Conservation (phyloP, 345 rosid genomes). For the Cardamine occulta region DNA sequence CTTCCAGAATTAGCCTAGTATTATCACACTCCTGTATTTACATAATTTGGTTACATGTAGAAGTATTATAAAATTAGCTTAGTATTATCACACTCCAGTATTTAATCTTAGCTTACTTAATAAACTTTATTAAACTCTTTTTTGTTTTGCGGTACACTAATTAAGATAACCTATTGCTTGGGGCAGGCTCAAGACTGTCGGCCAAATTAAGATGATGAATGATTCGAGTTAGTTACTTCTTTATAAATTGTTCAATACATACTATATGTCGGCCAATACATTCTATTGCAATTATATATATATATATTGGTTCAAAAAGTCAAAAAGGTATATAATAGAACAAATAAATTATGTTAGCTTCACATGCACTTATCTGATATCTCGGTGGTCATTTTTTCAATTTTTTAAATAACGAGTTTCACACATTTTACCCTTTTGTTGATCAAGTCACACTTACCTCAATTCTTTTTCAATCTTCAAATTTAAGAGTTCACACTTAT, state of each 20-base stretch:
- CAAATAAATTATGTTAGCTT: background rate
- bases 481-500: conserved; percentile 7
- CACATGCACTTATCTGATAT: conserved; percentile 15
- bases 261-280: background rate
- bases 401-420: background rate
- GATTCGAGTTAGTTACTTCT: background rate
- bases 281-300: background rate
- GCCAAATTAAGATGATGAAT: background rate
- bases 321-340: too few species aligned
- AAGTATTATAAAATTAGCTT: background rate
- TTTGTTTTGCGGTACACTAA: too few species aligned
- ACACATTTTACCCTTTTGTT: background rate
- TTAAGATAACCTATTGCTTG: background rate
- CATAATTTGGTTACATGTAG: background rate
- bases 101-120: too few species aligned
- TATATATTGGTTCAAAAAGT: background rate
- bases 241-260: background rate
- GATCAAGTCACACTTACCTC: background rate
- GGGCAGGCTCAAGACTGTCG: conserved; percentile 15
- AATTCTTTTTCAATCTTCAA: background rate
- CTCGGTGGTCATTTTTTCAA: conserved; percentile 10
- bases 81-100: too few species aligned
- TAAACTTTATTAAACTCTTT: too few species aligned
- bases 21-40: too few species aligned
- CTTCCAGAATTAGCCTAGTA: too few species aligned